Percentiles rank a stretch among this genome's conserved stretches.
These are phyloP conservation scores for Acanthamoeba sp. DNA, from an alignment of 208 protist genomes.

Conservation along the genomic window DNA sequence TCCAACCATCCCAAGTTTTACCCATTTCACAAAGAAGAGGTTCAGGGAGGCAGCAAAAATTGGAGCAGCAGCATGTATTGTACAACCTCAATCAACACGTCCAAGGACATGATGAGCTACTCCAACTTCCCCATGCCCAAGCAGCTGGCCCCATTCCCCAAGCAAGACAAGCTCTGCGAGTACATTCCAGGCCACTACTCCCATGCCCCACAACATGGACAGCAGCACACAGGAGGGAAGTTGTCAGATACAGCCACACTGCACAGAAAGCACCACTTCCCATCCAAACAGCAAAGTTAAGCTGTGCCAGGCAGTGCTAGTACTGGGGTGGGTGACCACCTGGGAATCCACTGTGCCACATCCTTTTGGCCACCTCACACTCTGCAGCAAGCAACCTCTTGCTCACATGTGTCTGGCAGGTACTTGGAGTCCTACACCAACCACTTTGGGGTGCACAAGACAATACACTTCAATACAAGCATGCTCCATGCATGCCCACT, in stretches of 20 bases:
- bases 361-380: background rate
- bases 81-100: conserved; percentile 60
- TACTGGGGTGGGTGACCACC: background rate
- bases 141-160: conserved; percentile 18
- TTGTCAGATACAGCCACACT: background rate
- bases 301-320: background rate
- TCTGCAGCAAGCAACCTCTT: background rate
- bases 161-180: conserved; percentile 31
- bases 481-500: background rate
- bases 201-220: background rate
- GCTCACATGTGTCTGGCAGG: background rate
- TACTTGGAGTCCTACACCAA: conserved; percentile 55
- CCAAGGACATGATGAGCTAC: conserved; percentile 73
- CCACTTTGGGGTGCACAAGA: conserved; percentile 18
- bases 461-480: conserved; percentile 40
- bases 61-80: conserved; percentile 58
- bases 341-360: background rate
- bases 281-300: background rate
- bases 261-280: background rate
- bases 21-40: no score
- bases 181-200: background rate
- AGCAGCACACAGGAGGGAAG: background rate
- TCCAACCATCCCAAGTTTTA: no score
- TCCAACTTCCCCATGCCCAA: conserved; percentile 55
- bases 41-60: no score